Conservation (phyloP, 2,329 filamentous ascomycete species). For the Sclerotinia trifoliorum region DNA sequence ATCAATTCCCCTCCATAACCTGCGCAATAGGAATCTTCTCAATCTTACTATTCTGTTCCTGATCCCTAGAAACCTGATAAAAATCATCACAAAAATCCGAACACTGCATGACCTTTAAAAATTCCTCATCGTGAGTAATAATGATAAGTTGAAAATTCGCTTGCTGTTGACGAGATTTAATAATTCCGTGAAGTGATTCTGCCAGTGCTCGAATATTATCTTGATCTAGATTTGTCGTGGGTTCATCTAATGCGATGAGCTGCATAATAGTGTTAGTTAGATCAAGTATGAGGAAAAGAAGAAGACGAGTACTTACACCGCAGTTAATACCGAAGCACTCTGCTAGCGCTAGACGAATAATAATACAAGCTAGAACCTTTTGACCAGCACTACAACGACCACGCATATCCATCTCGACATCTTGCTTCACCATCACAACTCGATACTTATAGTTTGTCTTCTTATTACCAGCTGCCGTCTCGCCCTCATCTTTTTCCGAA, state of each 20-base stretch:
- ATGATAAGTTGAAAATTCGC: constrained; percentile 97
- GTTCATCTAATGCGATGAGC: constrained; percentile 94
- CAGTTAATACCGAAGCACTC: constrained; percentile 97
- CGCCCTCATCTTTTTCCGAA: constrained; percentile 77
- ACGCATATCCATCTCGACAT: constrained; percentile 99
- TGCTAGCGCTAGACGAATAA: constrained; percentile 92
- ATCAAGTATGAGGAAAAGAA: background rate
- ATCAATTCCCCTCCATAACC: constrained; percentile 19
- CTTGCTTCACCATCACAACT: constrained; percentile 95
- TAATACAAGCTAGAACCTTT: constrained; percentile 94
- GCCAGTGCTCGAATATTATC: constrained; percentile 94
- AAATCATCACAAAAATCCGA: constrained; percentile 91
- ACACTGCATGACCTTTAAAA: constrained; percentile 88
- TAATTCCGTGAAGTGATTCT: constrained; percentile 81
- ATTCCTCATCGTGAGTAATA: constrained; percentile 98
- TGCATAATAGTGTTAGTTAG: constrained; percentile 24
- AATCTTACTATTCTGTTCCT: constrained; percentile 85
- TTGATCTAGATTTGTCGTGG: constrained; percentile 91
- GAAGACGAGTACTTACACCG: constrained; percentile 49
- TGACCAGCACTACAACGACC: constrained; percentile 95
- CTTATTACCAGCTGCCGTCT: constrained; percentile 44
- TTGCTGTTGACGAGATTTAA: constrained; percentile 77
- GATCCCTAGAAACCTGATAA: constrained; percentile 80
- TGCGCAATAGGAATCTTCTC: constrained; percentile 44
- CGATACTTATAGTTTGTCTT: constrained; percentile 95